A percentile compares a stretch with the other conserved stretches of the same genome.
Evolutionary conservation across 306 rosid genomes (phyloP).

Genomic region (Sechiopsis laciniata): DNA sequence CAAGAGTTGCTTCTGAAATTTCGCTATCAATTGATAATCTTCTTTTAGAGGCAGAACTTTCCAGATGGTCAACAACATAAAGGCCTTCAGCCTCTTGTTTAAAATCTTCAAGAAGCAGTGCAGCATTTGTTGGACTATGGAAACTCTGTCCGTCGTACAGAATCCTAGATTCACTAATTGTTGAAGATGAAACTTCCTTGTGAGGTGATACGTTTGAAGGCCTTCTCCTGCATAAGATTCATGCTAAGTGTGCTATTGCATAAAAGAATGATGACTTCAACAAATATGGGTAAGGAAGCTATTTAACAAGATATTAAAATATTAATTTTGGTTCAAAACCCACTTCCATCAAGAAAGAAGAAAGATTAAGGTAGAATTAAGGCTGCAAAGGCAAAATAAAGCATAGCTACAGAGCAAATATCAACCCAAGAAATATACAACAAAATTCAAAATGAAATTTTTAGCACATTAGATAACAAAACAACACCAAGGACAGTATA

Average conservation of each 20-base stretch:
- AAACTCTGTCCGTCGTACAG: conserved; percentile 63
- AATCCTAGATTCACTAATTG: conserved; percentile 48
- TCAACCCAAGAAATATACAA: neutral
- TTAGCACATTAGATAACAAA: neutral
- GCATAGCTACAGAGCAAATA: neutral
- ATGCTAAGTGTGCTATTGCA: conserved; percentile 6
- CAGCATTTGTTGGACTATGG: conserved; percentile 86
- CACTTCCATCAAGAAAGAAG: neutral
- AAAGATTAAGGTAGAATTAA: neutral
- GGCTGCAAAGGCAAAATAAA: neutral
- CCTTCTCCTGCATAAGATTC: conserved; percentile 61
- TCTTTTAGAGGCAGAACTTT: conserved; percentile 43
- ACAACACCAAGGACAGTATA: neutral
- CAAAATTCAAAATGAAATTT: neutral
- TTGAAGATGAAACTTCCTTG: conserved; percentile 47
- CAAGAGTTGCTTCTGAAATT: conserved; percentile 43
- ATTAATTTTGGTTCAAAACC: neutral
- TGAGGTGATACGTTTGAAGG: conserved; percentile 44
- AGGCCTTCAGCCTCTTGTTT: conserved; percentile 64
- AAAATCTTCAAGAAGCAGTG: conserved; percentile 80
- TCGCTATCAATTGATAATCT: conserved; percentile 46
- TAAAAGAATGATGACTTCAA: neutral
- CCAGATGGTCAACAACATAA: conserved; percentile 37
- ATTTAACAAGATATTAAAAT: neutral
- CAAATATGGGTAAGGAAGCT: neutral